Evolutionary conservation across 352 stramenopile species (phyloP), one percentile per base, ranked within the genome.

Genomic region (Bremia lactucae): DNA sequence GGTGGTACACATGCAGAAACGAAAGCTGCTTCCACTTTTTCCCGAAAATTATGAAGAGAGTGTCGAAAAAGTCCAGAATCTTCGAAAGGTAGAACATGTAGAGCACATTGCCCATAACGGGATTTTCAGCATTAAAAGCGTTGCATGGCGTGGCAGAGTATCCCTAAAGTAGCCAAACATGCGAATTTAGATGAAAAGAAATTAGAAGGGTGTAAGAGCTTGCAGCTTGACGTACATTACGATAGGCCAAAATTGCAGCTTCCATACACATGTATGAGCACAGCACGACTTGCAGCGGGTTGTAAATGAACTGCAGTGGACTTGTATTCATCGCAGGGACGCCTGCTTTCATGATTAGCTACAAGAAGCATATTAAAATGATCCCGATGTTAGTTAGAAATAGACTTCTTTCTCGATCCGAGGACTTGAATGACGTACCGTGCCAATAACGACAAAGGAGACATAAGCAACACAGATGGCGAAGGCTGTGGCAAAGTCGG

Each of bases 1-100:
- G 94, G 77, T 98, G 95, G 82, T 98, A 99, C 23, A 97, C 88
- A 68, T 98, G 95, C 34, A 98, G 62, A 71, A 98, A 97, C 8
- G 81, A 96, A 31, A 98, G 85, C 65, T 97, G 93, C 58, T 95
- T 94, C 91, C 90, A 98, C 59, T 98, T 97, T 69, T 98, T 98
- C 50, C 91, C 87, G 18, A 97, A 52, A 44, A 99, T 88, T 61
- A 99, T 99, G 72, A 99, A 98, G 65, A 98, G 83, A 24, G 89
- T 97, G 71, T 97, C 88, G 45, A 67, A 65, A 44, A 95, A 92
- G 54, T 97, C 88, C 14, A 96, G 64, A 28, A 96, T 67, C 78
- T 99, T 98, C 46, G 87, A 98, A 42, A 98, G 66, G 75, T 97
- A 99, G 63, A 99, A 99, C 11, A 99, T 69, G 83, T 96, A 99